These are phyloP conservation scores for Geranomyces michiganensis DNA, from an alignment of 192 early-diverging fungal genomes.

Conservation along the genomic window DNA sequence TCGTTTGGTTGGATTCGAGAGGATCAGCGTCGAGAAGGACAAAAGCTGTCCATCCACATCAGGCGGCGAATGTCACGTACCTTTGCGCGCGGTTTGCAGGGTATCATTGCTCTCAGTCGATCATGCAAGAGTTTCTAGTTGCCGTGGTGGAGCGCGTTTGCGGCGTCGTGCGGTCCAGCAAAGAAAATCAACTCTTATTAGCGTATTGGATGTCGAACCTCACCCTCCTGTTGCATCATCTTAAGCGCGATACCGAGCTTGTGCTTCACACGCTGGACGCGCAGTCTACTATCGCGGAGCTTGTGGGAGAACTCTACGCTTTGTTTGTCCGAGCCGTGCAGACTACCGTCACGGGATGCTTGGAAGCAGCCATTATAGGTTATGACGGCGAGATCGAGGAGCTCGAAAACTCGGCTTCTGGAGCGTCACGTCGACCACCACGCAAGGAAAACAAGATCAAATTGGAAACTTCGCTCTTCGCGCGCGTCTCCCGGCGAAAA, in stretches of 20 bases:
- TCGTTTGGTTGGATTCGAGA: constrained; percentile 31
- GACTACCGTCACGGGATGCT: constrained; percentile 3
- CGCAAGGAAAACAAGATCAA: background rate
- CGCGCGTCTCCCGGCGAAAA: background rate
- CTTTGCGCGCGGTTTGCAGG: constrained; percentile 86
- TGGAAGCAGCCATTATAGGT: constrained; percentile 30
- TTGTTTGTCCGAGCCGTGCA: constrained; percentile 23
- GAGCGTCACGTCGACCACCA: background rate
- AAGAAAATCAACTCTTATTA: constrained; percentile 61
- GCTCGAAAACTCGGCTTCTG: background rate
- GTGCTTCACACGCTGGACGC: constrained; percentile 67
- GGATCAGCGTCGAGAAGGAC: constrained; percentile 24
- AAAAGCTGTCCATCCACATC: constrained; percentile 48
- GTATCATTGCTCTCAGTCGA: constrained; percentile 73
- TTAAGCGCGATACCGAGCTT: constrained; percentile 83
- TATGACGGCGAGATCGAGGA: constrained; percentile 17
- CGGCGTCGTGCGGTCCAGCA: constrained; percentile 51
- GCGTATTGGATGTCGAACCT: constrained; percentile 88
- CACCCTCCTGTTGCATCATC: constrained; percentile 79
- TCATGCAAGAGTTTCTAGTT: constrained; percentile 71
- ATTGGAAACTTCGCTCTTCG: background rate
- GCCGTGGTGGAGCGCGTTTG: constrained; percentile 62
- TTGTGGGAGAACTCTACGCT: constrained; percentile 61
- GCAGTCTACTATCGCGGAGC: constrained; percentile 81
- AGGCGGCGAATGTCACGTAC: constrained; percentile 87